Evolutionary conservation across 768 basidiomycete species (phyloP).

Genomic region (Tulasnella sp.): DNA sequence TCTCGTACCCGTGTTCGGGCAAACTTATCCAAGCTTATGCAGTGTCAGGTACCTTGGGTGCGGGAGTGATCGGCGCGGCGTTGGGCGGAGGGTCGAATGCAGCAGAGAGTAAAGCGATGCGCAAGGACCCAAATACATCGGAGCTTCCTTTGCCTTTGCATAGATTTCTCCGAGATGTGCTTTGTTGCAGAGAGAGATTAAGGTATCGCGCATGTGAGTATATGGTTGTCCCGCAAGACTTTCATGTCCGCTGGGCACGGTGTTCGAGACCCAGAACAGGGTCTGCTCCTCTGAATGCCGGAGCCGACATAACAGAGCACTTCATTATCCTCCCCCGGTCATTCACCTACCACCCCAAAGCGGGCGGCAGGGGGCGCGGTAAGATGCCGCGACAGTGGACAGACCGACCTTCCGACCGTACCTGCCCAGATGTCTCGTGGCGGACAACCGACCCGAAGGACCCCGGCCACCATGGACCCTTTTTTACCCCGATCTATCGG

Average conservation of each 20-base stretch:
- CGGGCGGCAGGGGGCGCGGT: background rate
- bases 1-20: too few relatives aligned
- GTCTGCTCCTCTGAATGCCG: background rate
- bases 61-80: conserved; percentile 27
- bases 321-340: background rate
- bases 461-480: background rate
- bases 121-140: conserved; percentile 64
- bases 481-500: background rate
- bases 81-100: background rate
- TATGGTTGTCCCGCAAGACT: conserved; percentile 31
- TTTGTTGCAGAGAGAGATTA: background rate
- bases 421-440: background rate
- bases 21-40: too few relatives aligned
- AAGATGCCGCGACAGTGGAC: conserved; percentile 3
- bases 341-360: background rate
- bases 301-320: background rate
- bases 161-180: conserved; percentile 20
- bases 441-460: background rate
- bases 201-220: conserved; percentile 30
- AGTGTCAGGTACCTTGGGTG: conserved; percentile 34
- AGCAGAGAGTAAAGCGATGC: conserved; percentile 1
- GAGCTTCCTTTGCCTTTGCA: conserved; percentile 59
- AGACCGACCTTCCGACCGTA: too few relatives aligned
- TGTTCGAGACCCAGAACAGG: background rate
- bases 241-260: background rate